Evolutionary conservation across 345 rosid species (phyloP).

Genomic region (Raphanus raphanistrum): DNA sequence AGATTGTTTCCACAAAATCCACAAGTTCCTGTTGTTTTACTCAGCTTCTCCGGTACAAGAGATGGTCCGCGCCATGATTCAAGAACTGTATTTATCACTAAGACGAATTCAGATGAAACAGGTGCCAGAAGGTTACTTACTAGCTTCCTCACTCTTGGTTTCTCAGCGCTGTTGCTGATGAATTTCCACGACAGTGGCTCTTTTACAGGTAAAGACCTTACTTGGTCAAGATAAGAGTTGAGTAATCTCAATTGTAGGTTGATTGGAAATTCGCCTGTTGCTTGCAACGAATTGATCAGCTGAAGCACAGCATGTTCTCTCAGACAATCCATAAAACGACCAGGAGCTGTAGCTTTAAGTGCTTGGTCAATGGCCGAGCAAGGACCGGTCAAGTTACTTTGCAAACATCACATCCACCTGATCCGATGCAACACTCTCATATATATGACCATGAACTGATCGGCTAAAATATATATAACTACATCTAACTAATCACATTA

Average conservation of each 20-base stretch:
- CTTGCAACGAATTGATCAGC: slow-evolving; percentile 41
- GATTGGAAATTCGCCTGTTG: slow-evolving; percentile 42
- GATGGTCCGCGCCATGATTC: slow-evolving; percentile 77
- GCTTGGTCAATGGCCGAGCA: slow-evolving; percentile 57
- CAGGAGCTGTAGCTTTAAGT: slow-evolving; percentile 52
- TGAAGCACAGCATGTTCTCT: slow-evolving; percentile 69
- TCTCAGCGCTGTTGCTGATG: slow-evolving; percentile 53
- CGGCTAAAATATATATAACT: too few relatives aligned
- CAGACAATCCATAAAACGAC: slow-evolving; percentile 54
- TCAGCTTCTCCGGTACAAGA: slow-evolving; percentile 58
- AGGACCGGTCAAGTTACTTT: slow-evolving; percentile 54
- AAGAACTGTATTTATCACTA: slow-evolving; percentile 62
- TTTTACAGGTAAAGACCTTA: slow-evolving; percentile 40
- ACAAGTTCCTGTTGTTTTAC: slow-evolving; percentile 60
- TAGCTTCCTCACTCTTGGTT: slow-evolving; percentile 61
- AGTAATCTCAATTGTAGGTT: slow-evolving; percentile 50
- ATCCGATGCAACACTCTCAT: slow-evolving; percentile 25
- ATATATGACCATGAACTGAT: too few relatives aligned
- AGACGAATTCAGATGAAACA: slow-evolving; percentile 44
- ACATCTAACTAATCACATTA: too few relatives aligned
- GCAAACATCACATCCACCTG: slow-evolving; percentile 66
- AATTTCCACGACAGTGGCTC: slow-evolving; percentile 72
- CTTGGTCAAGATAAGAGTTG: slow-evolving; percentile 56
- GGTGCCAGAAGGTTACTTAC: slow-evolving; percentile 59
- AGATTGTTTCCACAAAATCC: slow-evolving; percentile 74